Conservation (phyloP, 2,329 filamentous ascomycete species). For the Pseudopyrenochaeta lycopersici region DNA sequence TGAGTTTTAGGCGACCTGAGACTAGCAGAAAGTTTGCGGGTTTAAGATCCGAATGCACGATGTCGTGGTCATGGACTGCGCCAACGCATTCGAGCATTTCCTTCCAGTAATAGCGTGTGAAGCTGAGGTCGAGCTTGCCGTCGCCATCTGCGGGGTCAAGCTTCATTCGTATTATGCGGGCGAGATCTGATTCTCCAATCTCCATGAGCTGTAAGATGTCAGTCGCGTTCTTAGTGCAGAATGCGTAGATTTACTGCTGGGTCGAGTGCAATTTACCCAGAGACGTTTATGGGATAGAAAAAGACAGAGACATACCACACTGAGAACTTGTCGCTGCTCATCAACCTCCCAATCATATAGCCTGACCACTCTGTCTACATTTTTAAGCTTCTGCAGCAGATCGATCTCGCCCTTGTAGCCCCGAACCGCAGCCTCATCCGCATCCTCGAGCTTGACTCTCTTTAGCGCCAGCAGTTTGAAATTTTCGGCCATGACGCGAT, state of each 20-base stretch:
- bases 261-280: too few species aligned
- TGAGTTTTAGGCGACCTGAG: conserved; percentile 88
- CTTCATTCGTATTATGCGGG: conserved; percentile 81
- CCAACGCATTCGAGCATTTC: conserved; percentile 98
- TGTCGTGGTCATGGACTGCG: conserved; percentile 86
- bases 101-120: conserved; percentile 98
- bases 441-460: conserved; percentile 87
- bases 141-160: conserved; percentile 58
- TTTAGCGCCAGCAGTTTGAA: conserved; percentile 95
- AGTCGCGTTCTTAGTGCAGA: conserved; percentile 2
- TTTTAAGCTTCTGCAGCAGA: conserved; percentile 79
- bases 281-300: neutral
- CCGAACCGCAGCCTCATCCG: conserved; percentile 81
- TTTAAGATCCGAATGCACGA: conserved; percentile 97
- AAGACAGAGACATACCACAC: conserved; percentile 68
- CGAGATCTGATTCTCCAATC: conserved; percentile 92
- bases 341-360: conserved; percentile 95
- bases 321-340: conserved; percentile 86
- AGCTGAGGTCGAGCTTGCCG: conserved; percentile 79
- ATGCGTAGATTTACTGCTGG: neutral
- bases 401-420: conserved; percentile 98
- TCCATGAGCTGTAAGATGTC: conserved; percentile 79
- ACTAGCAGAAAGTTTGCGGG: conserved; percentile 97
- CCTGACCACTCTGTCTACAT: conserved; percentile 88
- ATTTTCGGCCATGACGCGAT: conserved; percentile 96